phyloP scores from a whole-genome alignment of 73 alveolate genomes.

The Paramecium tetraurelia region DNA sequence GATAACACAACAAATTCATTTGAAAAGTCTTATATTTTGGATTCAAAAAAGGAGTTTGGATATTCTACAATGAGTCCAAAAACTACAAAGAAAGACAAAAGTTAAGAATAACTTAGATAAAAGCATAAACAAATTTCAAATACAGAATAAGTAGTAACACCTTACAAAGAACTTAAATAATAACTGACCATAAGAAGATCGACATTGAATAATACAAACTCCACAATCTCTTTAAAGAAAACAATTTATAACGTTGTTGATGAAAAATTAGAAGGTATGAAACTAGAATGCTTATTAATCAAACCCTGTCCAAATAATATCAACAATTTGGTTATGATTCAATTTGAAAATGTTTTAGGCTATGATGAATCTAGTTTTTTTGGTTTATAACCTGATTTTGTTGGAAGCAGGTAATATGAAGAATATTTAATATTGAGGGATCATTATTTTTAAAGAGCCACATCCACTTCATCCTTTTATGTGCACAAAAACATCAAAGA shows the following conservation, averaged over 20 bases:
- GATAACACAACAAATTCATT: neutral
- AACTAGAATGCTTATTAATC: neutral
- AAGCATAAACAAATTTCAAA: neutral
- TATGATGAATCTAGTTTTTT: neutral
- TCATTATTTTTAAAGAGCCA: neutral
- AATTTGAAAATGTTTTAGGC: neutral
- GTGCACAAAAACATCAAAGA: neutral
- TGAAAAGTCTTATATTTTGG: neutral
- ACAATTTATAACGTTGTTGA: neutral
- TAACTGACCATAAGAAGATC: neutral
- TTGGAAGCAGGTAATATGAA: neutral
- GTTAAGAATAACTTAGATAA: neutral
- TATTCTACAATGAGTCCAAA: neutral
- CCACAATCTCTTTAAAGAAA: neutral
- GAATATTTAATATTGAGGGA: neutral
- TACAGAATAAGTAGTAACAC: neutral
- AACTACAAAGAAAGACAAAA: neutral
- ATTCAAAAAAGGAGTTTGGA: neutral
- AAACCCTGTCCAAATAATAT: neutral
- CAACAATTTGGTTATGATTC: neutral
- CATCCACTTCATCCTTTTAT: neutral
- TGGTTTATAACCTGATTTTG: neutral
- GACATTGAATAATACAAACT: neutral
- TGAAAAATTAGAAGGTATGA: neutral
- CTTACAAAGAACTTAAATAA: neutral